These are phyloP conservation scores for Draba incana DNA, from an alignment of 345 rosid species.

Conservation along the genomic window DNA sequence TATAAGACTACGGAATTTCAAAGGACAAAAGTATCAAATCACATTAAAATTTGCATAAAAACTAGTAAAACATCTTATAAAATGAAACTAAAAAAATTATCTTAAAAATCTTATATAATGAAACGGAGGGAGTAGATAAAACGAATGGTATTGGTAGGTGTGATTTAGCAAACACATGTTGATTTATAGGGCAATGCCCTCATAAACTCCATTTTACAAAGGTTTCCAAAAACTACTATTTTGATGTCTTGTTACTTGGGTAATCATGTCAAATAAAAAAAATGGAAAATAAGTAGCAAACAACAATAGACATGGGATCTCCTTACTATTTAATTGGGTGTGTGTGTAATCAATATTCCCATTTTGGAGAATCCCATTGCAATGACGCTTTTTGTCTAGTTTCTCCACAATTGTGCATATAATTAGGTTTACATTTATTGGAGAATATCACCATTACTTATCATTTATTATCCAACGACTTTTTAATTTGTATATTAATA, in stretches of 20 bases:
- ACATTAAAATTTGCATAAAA: too few relatives aligned
- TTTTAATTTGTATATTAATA: constrained; percentile 1
- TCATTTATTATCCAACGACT: constrained; percentile 22
- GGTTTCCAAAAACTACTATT: background rate
- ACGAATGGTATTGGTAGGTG: background rate
- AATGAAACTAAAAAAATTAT: too few relatives aligned
- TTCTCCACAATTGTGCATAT: constrained; percentile 24
- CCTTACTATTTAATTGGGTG: constrained; percentile 18
- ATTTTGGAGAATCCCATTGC: constrained; percentile 23
- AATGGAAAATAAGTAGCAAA: constrained; percentile 11
- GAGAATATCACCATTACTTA: constrained; percentile 5
- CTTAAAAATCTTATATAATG: too few relatives aligned
- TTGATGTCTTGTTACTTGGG: background rate
- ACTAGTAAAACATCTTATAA: too few relatives aligned
- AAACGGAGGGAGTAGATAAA: too few relatives aligned
- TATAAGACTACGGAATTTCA: too few relatives aligned
- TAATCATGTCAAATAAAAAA: background rate
- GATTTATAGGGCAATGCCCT: background rate
- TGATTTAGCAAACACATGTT: background rate
- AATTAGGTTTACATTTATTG: constrained; percentile 34
- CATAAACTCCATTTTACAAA: constrained; percentile 5
- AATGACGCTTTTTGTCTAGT: constrained; percentile 24
- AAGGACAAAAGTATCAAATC: too few relatives aligned
- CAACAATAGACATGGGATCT: constrained; percentile 24
- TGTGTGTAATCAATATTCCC: constrained; percentile 29